Conservation (phyloP, 352 stramenopile genomes). For the Phytophthora sp. region DNA sequence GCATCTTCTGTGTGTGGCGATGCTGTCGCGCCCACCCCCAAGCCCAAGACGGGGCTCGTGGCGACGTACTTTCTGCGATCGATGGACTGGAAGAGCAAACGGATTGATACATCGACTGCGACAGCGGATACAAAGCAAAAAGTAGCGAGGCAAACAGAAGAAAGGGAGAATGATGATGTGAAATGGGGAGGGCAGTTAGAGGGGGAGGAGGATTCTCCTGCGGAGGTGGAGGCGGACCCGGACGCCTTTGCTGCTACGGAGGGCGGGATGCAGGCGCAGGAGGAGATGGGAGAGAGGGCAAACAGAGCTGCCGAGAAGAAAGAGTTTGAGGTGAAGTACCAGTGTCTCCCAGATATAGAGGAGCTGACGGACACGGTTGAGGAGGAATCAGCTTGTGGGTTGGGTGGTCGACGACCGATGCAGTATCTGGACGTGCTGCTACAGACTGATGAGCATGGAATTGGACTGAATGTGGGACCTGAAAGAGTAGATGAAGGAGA, state of each 20-base stretch:
- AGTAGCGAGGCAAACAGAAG: not conserved
- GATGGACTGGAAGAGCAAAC: conserved; percentile 32
- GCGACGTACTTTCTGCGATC: conserved; percentile 51
- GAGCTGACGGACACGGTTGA: not conserved
- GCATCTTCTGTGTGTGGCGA: conserved; percentile 10
- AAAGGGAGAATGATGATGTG: not conserved
- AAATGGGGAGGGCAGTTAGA: no score
- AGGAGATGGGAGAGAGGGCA: no score
- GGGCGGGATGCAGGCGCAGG: not conserved
- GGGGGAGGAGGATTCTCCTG: not conserved
- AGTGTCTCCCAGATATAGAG: conserved; percentile 28
- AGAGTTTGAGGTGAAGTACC: conserved; percentile 25
- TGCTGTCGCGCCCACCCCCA: not conserved
- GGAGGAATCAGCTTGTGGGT: not conserved
- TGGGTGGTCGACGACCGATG: conserved; percentile 12
- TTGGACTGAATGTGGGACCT: conserved; percentile 52
- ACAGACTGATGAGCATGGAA: conserved; percentile 46
- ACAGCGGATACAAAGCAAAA: not conserved
- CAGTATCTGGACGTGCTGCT: conserved; percentile 58
- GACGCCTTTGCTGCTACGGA: not conserved
- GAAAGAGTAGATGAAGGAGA: not conserved
- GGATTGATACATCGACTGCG: no score
- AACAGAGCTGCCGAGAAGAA: conserved; percentile 5
- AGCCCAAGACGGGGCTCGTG: conserved; percentile 32
- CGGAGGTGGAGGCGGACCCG: conserved; percentile 27